Evolutionary conservation across 305 asterid species (phyloP).

Genomic region (Fraxinus velutina): DNA sequence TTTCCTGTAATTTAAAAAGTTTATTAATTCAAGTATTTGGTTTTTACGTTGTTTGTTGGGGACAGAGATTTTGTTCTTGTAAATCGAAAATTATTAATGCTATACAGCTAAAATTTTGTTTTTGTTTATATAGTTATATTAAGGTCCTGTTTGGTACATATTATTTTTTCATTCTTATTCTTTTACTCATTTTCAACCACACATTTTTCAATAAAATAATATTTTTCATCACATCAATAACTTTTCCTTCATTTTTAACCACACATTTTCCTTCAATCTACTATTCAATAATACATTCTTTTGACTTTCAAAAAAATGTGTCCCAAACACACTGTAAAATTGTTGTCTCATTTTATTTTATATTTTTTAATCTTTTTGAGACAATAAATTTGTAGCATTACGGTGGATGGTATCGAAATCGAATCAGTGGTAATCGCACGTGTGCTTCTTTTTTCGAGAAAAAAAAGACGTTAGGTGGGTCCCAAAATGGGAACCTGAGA

Average conservation of each 20-base stretch:
- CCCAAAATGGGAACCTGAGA: constrained; percentile 19
- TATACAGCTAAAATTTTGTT: constrained; percentile 26
- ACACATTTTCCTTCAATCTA: no score
- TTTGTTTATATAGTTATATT: background rate
- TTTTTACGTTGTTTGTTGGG: background rate
- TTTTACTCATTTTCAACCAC: no score
- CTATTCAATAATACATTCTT: no score
- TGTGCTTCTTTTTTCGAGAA: constrained; percentile 32
- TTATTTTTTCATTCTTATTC: no score
- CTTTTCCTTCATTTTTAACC: no score
- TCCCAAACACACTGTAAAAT: no score
- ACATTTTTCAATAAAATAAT: no score
- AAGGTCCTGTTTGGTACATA: no score
- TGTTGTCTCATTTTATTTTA: background rate
- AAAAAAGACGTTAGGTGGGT: constrained; percentile 37
- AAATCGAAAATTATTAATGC: background rate
- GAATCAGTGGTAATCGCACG: constrained; percentile 33
- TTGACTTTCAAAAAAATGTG: no score
- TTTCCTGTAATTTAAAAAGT: no score
- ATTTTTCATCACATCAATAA: no score
- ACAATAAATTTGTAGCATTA: background rate
- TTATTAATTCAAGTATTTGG: no score
- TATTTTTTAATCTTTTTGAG: background rate
- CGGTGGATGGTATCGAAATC: constrained; percentile 22
- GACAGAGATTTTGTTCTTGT: background rate